phyloP scores from a whole-genome alignment of 352 stramenopile genomes.

The Phytophthora syringae region DNA sequence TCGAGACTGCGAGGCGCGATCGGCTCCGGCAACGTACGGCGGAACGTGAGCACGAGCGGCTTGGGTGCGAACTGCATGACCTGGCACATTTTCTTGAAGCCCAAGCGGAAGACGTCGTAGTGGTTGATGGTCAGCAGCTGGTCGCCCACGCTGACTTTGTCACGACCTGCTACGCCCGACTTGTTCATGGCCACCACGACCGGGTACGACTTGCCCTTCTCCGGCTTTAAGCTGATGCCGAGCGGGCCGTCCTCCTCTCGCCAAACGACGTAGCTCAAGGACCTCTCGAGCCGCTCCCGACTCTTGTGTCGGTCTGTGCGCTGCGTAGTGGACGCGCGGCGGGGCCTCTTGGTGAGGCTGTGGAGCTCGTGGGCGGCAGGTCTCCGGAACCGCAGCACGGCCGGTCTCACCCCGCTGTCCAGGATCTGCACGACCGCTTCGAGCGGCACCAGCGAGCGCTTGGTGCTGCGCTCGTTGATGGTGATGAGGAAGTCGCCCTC shows the following conservation, averaged over 20 bases:
- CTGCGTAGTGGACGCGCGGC: constrained; percentile 7
- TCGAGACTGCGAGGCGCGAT: constrained; percentile 48
- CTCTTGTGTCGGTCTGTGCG: constrained; percentile 38
- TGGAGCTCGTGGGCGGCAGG: constrained; percentile 53
- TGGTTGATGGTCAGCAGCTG: constrained; percentile 78
- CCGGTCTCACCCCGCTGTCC: constrained; percentile 63
- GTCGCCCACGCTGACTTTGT: constrained; percentile 51
- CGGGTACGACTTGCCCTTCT: constrained; percentile 61
- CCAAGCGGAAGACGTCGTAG: constrained; percentile 63
- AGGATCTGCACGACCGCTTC: constrained; percentile 62
- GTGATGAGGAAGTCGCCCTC: constrained; percentile 67
- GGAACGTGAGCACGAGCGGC: constrained; percentile 77
- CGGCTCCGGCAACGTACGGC: constrained; percentile 37
- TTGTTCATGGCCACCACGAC: constrained; percentile 53
- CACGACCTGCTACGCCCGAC: constrained; percentile 38
- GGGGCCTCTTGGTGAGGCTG: constrained; percentile 31
- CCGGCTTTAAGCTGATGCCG: constrained; percentile 60
- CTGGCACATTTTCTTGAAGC: constrained; percentile 60
- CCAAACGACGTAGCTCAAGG: constrained; percentile 73
- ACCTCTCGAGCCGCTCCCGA: constrained; percentile 61
- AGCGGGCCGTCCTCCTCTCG: constrained; percentile 68
- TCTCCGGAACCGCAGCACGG: constrained; percentile 67
- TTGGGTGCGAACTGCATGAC: constrained; percentile 71
- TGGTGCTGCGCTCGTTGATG: constrained; percentile 61
- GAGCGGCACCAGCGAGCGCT: constrained; percentile 46